Conservation (phyloP, 768 basidiomycete species). For the Favolaschia claudopus region DNA sequence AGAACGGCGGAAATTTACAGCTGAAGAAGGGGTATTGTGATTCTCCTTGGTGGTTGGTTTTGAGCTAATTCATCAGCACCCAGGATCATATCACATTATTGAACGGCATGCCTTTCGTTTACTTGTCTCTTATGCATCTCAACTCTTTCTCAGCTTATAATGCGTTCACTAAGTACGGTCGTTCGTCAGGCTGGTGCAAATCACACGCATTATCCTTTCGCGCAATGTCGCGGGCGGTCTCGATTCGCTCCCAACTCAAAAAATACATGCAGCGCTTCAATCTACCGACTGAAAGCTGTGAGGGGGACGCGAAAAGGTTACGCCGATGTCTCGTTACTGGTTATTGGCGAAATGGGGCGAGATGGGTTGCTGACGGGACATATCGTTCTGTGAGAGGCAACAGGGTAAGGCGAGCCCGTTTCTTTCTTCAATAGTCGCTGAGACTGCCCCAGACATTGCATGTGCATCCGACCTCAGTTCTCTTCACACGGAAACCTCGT, state of each 20-base stretch:
- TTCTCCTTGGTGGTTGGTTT: neutral
- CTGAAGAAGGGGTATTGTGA: conserved; percentile 89
- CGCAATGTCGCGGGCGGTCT: conserved; percentile 91
- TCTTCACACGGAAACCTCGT: conserved; percentile 91
- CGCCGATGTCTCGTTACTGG: conserved; percentile 91
- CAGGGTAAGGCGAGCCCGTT: conserved; percentile 56
- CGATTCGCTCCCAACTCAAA: conserved; percentile 92
- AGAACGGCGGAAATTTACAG: conserved; percentile 94
- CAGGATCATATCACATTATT: conserved; percentile 95
- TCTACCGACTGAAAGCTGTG: conserved; percentile 83
- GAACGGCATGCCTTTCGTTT: conserved; percentile 66
- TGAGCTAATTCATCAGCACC: conserved; percentile 9
- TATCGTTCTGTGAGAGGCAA: conserved; percentile 90
- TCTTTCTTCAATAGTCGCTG: conserved; percentile 1
- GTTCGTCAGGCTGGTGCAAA: conserved; percentile 93
- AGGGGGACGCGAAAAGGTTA: conserved; percentile 85
- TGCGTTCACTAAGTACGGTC: conserved; percentile 84
- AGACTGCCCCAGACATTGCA: conserved; percentile 68
- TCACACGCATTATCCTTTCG: conserved; percentile 92
- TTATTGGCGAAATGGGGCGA: conserved; percentile 93
- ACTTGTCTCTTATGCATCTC: neutral
- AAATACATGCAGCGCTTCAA: conserved; percentile 95
- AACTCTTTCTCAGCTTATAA: conserved; percentile 74
- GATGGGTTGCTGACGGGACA: conserved; percentile 92
- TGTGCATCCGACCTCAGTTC: conserved; percentile 92